Percentiles rank a stretch among this genome's conserved stretches.
Conservation (phyloP, 805 yeast genomes). For the Lachancea thermotolerans region DNA sequence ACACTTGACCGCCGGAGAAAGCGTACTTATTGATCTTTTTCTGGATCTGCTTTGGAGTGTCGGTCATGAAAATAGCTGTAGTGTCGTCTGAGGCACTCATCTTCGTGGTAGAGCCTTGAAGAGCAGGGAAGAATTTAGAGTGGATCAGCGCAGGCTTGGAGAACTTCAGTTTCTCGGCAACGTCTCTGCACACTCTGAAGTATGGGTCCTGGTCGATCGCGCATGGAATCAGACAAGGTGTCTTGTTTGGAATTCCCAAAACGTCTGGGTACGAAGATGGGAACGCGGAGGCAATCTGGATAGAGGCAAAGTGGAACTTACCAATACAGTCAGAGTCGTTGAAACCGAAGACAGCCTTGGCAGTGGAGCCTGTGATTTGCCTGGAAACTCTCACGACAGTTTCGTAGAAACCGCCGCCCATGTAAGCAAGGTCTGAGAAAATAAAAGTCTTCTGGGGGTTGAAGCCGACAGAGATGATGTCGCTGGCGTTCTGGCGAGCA, state of each 20-base stretch:
- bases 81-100: conserved; percentile 94
- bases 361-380: conserved; percentile 95
- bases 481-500: conserved; percentile 80
- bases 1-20: conserved; percentile 86
- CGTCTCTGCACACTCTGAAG: conserved; percentile 95
- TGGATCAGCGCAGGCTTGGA: conserved; percentile 89
- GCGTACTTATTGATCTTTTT: conserved; percentile 96
- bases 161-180: conserved; percentile 85
- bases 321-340: conserved; percentile 93
- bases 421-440: conserved; percentile 85
- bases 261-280: conserved; percentile 95
- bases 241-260: conserved; percentile 76
- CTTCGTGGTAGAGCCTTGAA: conserved; percentile 93
- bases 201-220: conserved; percentile 99
- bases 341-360: conserved; percentile 95
- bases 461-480: conserved; percentile 90
- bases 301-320: conserved; percentile 87
- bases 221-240: conserved; percentile 96
- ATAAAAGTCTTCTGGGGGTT: conserved; percentile 92
- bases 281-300: conserved; percentile 94
- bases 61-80: conserved; percentile 91
- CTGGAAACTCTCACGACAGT: conserved; percentile 88
- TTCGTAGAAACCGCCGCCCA: conserved; percentile 92
- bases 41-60: conserved; percentile 83
- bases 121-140: conserved; percentile 94